Evolutionary conservation across 2,329 filamentous ascomycete species (phyloP), one percentile per base, ranked within the genome.

Genomic region (Cercospora sojina): DNA sequence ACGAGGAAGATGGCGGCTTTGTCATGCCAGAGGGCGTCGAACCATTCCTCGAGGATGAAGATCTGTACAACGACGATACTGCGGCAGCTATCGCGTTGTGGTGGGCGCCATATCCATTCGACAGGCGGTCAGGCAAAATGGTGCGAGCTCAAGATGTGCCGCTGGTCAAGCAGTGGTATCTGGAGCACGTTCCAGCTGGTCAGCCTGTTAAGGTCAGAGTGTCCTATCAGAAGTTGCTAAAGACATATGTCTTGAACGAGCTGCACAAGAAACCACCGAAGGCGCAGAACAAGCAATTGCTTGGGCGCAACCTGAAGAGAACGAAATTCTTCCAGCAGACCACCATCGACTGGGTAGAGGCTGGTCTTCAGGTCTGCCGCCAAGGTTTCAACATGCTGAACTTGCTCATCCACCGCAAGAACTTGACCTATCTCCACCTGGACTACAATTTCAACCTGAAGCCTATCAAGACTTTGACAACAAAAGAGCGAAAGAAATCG

Each of bases 291-390:
- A 96, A 94, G 77, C 95, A 99, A 76, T 92, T 96, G 74, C 81
- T 99, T 65, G 86, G 98, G 77, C 88, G 88, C 74, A 96, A 92
- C 8, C 81, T 99, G 71, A 98, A 97, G 80, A 89, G 92, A 72
- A 99, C 95, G 57, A 99, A 99, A 77, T 99, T 99, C 83, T 99
- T 99, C 85, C 96, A 99, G 80, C 95, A 98, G 80, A 99, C 95
- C 3, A 97, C 92, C 8, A 98, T 99, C 70, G 95, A 99, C 78
- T 99, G 95, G 95, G 95, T 99, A 49, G 95, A 99, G 82, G 95
- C 96, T 73, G 95, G 96, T 82, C 85, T 99, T 76, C 96, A 99
- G 81, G 95, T 99, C 69, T 99, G 95, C 79, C 89, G 95, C 59
- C 95, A 99, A 78, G 95, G 95, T 64, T 99, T 97, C 85, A 99